These are phyloP conservation scores for Kodamaea hsintzibuensis DNA, from an alignment of 805 yeast genomes.

Conservation along the genomic window DNA sequence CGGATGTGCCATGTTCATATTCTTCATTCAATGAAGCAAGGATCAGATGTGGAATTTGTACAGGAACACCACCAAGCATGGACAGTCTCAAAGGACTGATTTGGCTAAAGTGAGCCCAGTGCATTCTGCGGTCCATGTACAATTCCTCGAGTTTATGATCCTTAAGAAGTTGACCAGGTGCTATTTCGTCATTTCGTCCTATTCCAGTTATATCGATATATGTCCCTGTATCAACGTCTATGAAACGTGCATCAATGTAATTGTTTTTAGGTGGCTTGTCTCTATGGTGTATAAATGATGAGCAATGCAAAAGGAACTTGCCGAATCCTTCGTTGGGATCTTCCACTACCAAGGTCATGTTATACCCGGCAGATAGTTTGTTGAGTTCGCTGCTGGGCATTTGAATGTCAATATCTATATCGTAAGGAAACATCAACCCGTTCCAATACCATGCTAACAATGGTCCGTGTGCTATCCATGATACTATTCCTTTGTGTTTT, in stretches of 20 bases:
- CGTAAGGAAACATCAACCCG: constrained; percentile 18
- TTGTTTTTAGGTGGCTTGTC: constrained; percentile 25
- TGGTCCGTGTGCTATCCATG: constrained; percentile 19
- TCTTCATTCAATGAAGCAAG: constrained; percentile 12
- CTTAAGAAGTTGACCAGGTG: not conserved
- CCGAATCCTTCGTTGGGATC: constrained; percentile 21
- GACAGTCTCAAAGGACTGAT: constrained; percentile 12
- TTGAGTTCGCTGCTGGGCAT: constrained; percentile 16
- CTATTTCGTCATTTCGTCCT: constrained; percentile 5
- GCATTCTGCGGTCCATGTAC: constrained; percentile 36
- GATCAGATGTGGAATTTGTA: constrained; percentile 13
- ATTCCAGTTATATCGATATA: constrained; percentile 17
- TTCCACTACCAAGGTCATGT: constrained; percentile 18
- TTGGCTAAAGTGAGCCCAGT: constrained; percentile 28
- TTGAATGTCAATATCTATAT: constrained; percentile 17
- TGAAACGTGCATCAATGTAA: constrained; percentile 18
- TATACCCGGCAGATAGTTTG: constrained; percentile 10
- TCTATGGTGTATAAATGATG: constrained; percentile 33
- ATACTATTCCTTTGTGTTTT: constrained; percentile 9
- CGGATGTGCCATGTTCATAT: constrained; percentile 10
- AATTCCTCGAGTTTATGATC: constrained; percentile 13
- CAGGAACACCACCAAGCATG: constrained; percentile 13
- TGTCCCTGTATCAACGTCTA: constrained; percentile 17
- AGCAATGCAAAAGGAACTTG: constrained; percentile 30
- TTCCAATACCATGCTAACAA: constrained; percentile 19